A percentile compares a stretch with the other conserved stretches of the same genome.
phyloP scores from a whole-genome alignment of 148 eudicot species.

The Heliosperma pusillum region DNA sequence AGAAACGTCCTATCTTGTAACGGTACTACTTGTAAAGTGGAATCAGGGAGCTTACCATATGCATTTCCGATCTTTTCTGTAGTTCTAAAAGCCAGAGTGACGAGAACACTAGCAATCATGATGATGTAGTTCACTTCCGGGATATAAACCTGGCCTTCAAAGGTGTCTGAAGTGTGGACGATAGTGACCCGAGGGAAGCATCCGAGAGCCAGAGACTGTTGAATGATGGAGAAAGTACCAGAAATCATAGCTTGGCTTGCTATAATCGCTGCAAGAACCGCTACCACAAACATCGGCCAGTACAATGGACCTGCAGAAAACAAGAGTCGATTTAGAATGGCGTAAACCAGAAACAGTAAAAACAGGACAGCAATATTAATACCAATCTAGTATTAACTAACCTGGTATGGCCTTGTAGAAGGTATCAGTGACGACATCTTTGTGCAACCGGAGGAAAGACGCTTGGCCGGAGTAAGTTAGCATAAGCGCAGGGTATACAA shows the following conservation, averaged over 20 bases:
- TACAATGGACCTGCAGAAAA: slow-evolving; percentile 23
- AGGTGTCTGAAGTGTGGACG: slow-evolving; percentile 44
- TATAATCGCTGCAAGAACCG: too few relatives aligned
- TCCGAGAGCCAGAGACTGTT: slow-evolving; percentile 46
- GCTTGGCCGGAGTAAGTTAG: slow-evolving; percentile 40
- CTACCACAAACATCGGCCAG: too few relatives aligned
- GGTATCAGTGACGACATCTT: slow-evolving; percentile 21
- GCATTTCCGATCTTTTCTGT: slow-evolving; percentile 48
- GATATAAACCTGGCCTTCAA: slow-evolving; percentile 50
- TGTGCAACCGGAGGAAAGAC: slow-evolving; percentile 33
- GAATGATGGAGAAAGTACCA: slow-evolving; percentile 47
- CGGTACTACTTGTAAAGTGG: background rate
- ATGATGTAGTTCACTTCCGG: slow-evolving; percentile 50
- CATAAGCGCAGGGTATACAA: slow-evolving; percentile 38
- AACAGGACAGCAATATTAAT: too few relatives aligned
- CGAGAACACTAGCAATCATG: slow-evolving; percentile 41
- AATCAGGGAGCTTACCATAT: slow-evolving; percentile 25
- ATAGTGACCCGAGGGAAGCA: slow-evolving; percentile 51
- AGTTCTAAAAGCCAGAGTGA: too few relatives aligned
- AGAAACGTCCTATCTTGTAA: background rate
- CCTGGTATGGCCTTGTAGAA: slow-evolving; percentile 37
- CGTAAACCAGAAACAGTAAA: too few relatives aligned
- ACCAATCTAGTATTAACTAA: slow-evolving; percentile 16
- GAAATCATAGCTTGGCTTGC: too few relatives aligned
- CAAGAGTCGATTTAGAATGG: background rate